A percentile compares a stretch with the other conserved stretches of the same genome.
These are phyloP conservation scores for Clarkia xantiana DNA, from an alignment of 345 rosid genomes.

Conservation along the genomic window DNA sequence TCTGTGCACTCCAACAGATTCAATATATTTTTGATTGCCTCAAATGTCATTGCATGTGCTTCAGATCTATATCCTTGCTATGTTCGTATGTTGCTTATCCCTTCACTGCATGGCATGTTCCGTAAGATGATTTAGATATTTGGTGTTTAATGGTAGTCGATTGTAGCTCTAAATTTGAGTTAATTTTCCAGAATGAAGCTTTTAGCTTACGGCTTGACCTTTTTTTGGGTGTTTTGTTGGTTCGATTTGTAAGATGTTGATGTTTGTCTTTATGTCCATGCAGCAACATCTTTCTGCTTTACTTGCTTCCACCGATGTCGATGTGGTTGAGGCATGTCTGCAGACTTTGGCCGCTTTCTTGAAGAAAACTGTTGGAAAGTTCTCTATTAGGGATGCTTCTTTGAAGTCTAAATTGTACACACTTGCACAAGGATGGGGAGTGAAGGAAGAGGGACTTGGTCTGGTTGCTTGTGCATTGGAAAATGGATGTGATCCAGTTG, in stretches of 20 bases:
- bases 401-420: constrained; percentile 69
- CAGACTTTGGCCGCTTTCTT: constrained; percentile 80
- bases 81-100: too few relatives aligned
- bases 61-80: too few relatives aligned
- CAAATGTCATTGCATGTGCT: too few relatives aligned
- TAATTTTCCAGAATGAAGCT: too few relatives aligned
- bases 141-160: too few relatives aligned
- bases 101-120: too few relatives aligned
- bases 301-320: constrained; percentile 91
- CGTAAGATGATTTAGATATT: too few relatives aligned
- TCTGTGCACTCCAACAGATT: too few relatives aligned
- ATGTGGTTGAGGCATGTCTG: constrained; percentile 82
- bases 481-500: constrained; percentile 51
- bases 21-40: too few relatives aligned
- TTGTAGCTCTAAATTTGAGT: too few relatives aligned
- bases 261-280: constrained; percentile 18
- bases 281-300: constrained; percentile 93
- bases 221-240: background rate
- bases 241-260: constrained; percentile 6
- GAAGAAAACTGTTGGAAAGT: constrained; percentile 70
- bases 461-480: constrained; percentile 55
- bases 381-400: constrained; percentile 64
- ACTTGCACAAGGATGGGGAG: constrained; percentile 99
- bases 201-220: too few relatives aligned
- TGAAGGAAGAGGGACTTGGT: constrained; percentile 97